These are phyloP conservation scores for Hippophae rhamnoides DNA, from an alignment of 306 rosid genomes.

Conservation along the genomic window DNA sequence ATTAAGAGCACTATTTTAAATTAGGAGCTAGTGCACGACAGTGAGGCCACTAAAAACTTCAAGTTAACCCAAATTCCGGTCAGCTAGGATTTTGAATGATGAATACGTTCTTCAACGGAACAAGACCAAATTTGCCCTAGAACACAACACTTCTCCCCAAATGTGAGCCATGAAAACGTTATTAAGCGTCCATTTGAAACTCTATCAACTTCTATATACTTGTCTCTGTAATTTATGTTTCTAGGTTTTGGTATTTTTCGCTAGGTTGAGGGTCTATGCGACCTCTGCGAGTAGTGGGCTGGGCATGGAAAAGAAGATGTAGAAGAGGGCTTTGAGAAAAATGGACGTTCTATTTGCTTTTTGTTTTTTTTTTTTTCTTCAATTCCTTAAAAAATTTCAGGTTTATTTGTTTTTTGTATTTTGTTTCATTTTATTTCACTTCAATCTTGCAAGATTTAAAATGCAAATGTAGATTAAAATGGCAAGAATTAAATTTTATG, in stretches of 20 bases:
- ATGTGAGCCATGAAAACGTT: slow-evolving; percentile 59
- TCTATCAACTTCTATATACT: slow-evolving; percentile 6
- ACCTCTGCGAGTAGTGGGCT: slow-evolving; percentile 94
- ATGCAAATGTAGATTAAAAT: too few relatives aligned
- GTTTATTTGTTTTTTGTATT: too few relatives aligned
- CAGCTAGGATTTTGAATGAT: slow-evolving; percentile 85
- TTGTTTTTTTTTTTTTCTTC: slow-evolving; percentile 15
- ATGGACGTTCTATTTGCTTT: slow-evolving; percentile 63
- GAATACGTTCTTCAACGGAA: slow-evolving; percentile 21
- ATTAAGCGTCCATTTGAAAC: slow-evolving; percentile 16
- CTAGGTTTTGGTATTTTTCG: slow-evolving; percentile 14
- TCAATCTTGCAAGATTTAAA: too few relatives aligned
- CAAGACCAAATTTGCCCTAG: slow-evolving; percentile 42
- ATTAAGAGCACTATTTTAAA: slow-evolving; percentile 21
- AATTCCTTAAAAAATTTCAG: too few relatives aligned
- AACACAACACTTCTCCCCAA: slow-evolving; percentile 28
- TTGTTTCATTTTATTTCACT: too few relatives aligned
- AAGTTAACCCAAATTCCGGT: slow-evolving; percentile 25
- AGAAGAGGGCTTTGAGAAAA: slow-evolving; percentile 47
- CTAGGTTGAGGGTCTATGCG: slow-evolving; percentile 50
- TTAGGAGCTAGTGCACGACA: slow-evolving; percentile 47
- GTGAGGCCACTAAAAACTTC: slow-evolving; percentile 15
- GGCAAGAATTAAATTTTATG: too few relatives aligned
- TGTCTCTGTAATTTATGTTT: slow-evolving; percentile 7
- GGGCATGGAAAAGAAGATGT: slow-evolving; percentile 66